phyloP scores from a whole-genome alignment of 495 filamentous ascomycete genomes.

The Penicillium verhagenii region DNA sequence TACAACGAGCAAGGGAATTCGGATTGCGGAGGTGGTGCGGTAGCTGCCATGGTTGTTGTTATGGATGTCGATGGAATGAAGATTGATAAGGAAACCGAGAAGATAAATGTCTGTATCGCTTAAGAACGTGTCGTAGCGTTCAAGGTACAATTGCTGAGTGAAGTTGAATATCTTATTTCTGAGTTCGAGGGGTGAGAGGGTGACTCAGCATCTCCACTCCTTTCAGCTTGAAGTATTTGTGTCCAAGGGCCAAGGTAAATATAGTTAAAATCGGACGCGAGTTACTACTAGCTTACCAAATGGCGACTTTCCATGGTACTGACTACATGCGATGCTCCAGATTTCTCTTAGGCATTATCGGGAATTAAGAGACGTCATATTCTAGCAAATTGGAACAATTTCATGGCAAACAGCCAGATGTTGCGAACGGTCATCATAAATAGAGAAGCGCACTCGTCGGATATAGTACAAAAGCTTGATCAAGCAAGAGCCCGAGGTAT shows the following conservation, averaged over 20 bases:
- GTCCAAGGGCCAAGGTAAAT: no score
- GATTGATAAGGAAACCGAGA: not conserved
- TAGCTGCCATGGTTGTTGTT: conserved; percentile 17
- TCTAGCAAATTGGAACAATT: no score
- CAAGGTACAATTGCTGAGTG: not conserved
- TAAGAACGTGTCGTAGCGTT: not conserved
- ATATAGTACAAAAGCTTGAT: conserved; percentile 10
- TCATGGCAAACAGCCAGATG: no score
- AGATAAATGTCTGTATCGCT: not conserved
- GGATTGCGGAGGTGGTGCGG: conserved; percentile 28
- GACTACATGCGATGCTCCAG: no score
- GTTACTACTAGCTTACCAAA: no score
- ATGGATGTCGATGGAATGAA: not conserved
- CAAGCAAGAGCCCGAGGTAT: not conserved
- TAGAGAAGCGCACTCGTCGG: conserved; percentile 9
- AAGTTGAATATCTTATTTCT: not conserved
- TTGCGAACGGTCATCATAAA: conserved; percentile 1
- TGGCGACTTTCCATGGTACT: no score
- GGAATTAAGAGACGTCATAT: no score
- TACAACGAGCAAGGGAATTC: conserved; percentile 76
- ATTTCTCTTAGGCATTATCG: no score
- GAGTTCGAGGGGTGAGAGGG: not conserved
- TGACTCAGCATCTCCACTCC: not conserved
- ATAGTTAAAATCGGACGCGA: no score
- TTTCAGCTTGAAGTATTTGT: not conserved